Evolutionary conservation across 208 protist genomes (phyloP).

Genomic region (Eutreptiella sp.): DNA sequence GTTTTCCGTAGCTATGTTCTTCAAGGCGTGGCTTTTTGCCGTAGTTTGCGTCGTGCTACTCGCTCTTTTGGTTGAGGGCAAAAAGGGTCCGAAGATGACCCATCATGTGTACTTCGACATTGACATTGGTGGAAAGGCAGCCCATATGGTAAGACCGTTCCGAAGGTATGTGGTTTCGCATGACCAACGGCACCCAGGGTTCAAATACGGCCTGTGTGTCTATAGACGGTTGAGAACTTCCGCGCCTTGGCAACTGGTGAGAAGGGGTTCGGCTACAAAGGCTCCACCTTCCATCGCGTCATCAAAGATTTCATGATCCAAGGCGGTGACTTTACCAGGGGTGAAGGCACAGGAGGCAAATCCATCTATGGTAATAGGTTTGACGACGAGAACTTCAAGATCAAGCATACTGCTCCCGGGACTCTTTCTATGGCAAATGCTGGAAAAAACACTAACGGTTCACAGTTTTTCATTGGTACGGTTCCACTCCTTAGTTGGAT

Average conservation of each 20-base stretch:
- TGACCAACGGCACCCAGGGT: too few relatives aligned
- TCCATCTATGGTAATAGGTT: slow-evolving; percentile 82
- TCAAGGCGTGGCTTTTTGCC: too few relatives aligned
- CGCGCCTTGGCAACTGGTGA: slow-evolving; percentile 67
- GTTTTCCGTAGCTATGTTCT: too few relatives aligned
- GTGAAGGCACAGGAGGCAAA: slow-evolving; percentile 84
- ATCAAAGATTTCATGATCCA: slow-evolving; percentile 86
- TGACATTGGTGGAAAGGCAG: slow-evolving; percentile 29
- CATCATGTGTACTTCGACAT: slow-evolving; percentile 44
- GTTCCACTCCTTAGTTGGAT: slow-evolving; percentile 69
- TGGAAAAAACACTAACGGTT: slow-evolving; percentile 74
- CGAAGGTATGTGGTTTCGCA: too few relatives aligned
- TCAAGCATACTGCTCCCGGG: slow-evolving; percentile 68
- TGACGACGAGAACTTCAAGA: slow-evolving; percentile 82
- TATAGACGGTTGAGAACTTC: slow-evolving; percentile 70
- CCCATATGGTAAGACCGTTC: too few relatives aligned
- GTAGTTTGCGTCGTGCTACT: too few relatives aligned
- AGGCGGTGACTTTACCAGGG: slow-evolving; percentile 87
- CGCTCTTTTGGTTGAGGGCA: too few relatives aligned
- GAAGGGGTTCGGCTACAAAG: slow-evolving; percentile 74
- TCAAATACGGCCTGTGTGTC: slow-evolving; percentile 47
- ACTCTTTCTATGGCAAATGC: slow-evolving; percentile 79
- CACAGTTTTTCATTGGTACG: slow-evolving; percentile 80
- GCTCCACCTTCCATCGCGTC: slow-evolving; percentile 75
- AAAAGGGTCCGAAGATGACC: too few relatives aligned